phyloP scores from a whole-genome alignment of 1,284 basidiomycete species.

The Papiliotrema fonsecae region DNA sequence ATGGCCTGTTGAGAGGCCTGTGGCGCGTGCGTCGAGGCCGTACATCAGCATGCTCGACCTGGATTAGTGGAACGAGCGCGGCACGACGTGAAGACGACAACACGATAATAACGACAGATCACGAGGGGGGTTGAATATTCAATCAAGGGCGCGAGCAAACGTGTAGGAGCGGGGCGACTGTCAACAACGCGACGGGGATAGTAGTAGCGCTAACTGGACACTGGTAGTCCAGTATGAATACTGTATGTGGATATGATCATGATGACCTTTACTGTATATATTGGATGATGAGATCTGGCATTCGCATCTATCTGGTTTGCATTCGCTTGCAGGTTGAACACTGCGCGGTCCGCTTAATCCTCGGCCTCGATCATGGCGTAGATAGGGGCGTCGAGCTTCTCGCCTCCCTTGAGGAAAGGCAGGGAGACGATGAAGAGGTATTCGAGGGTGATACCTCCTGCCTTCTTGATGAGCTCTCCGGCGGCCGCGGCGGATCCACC shows the following conservation, averaged over 20 bases:
- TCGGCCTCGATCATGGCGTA: conserved; percentile 78
- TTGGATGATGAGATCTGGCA: too few relatives aligned
- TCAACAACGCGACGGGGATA: too few relatives aligned
- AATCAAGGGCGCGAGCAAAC: too few relatives aligned
- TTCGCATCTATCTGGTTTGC: too few relatives aligned
- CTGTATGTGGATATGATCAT: too few relatives aligned
- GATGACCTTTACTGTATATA: background rate
- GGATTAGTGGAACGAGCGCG: too few relatives aligned
- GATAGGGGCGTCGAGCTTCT: conserved; percentile 76
- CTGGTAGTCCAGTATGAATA: too few relatives aligned
- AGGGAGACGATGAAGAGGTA: conserved; percentile 94
- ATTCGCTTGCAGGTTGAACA: too few relatives aligned
- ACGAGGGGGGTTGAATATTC: background rate
- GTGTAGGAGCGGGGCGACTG: too few relatives aligned
- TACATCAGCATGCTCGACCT: conserved; percentile 5
- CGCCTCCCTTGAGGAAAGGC: conserved; percentile 70
- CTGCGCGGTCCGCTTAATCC: conserved; percentile 59
- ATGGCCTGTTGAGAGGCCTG: background rate
- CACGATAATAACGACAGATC: too few relatives aligned
- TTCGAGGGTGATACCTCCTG: conserved; percentile 79
- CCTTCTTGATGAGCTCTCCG: conserved; percentile 78
- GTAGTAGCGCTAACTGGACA: too few relatives aligned
- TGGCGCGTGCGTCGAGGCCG: background rate
- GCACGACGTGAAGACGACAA: too few relatives aligned
- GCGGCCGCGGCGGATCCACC: conserved; percentile 94